phyloP scores from a whole-genome alignment of 2,329 filamentous ascomycete species.

The Sordariomycetes sp. region DNA sequence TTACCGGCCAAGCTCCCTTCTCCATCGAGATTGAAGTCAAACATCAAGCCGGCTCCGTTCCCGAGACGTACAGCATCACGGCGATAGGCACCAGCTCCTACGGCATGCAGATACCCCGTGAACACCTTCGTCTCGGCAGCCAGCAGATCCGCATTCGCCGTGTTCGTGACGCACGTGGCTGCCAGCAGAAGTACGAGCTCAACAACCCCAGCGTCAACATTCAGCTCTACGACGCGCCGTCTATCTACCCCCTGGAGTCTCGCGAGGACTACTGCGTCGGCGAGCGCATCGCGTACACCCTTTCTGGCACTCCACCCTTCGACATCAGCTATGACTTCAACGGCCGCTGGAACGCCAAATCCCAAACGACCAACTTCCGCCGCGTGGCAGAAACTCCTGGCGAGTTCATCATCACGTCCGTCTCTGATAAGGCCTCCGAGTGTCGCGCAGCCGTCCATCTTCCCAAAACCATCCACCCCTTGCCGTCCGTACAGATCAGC shows the following conservation, averaged over 20 bases:
- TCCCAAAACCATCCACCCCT: slow-evolving; percentile 76
- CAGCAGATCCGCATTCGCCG: slow-evolving; percentile 85
- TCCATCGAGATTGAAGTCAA: slow-evolving; percentile 87
- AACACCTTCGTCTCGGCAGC: slow-evolving; percentile 77
- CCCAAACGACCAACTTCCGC: slow-evolving; percentile 74
- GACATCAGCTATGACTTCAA: slow-evolving; percentile 89
- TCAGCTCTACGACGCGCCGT: slow-evolving; percentile 85
- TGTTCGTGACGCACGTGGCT: slow-evolving; percentile 79
- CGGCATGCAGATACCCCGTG: slow-evolving; percentile 75
- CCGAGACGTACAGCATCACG: slow-evolving; percentile 73
- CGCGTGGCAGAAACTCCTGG: slow-evolving; percentile 89
- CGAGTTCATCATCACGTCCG: slow-evolving; percentile 74
- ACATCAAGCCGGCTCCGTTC: slow-evolving; percentile 71
- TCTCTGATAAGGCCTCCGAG: slow-evolving; percentile 81
- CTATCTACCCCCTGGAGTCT: slow-evolving; percentile 79
- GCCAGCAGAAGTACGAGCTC: slow-evolving; percentile 66
- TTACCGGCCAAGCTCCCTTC: slow-evolving; percentile 82
- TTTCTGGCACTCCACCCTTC: slow-evolving; percentile 86
- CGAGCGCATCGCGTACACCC: slow-evolving; percentile 84
- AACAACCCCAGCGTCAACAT: slow-evolving; percentile 75
- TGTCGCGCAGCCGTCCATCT: slow-evolving; percentile 76
- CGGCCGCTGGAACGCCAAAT: slow-evolving; percentile 69
- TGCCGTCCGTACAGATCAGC: slow-evolving; percentile 85
- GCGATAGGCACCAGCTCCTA: slow-evolving; percentile 69
- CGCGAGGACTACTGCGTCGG: slow-evolving; percentile 89